phyloP scores from a whole-genome alignment of 352 stramenopile genomes.

The Bremia lactucae region DNA sequence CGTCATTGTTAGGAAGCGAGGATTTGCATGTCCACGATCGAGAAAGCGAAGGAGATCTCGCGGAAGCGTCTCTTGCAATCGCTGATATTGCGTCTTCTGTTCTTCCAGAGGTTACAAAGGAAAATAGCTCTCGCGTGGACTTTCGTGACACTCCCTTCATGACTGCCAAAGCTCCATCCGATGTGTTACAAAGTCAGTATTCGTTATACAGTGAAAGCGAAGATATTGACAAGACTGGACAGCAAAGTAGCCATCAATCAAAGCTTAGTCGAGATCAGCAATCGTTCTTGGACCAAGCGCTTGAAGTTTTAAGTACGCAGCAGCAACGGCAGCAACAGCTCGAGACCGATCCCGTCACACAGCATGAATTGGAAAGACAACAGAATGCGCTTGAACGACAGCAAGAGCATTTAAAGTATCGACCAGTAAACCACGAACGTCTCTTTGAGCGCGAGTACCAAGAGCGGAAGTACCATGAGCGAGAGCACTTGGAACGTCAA shows the following conservation, averaged over 20 bases:
- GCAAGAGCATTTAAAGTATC: slow-evolving; percentile 16
- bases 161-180: slow-evolving; percentile 3
- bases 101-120: slow-evolving; percentile 16
- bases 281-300: slow-evolving; percentile 32
- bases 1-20: slow-evolving; percentile 24
- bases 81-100: slow-evolving; percentile 29
- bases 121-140: slow-evolving; percentile 1
- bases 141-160: slow-evolving; percentile 12
- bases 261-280: slow-evolving; percentile 14
- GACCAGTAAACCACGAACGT: too few relatives aligned
- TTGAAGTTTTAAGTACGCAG: slow-evolving; percentile 36
- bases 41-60: slow-evolving; percentile 25
- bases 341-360: slow-evolving; percentile 11
- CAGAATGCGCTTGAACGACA: slow-evolving; percentile 15
- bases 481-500: slow-evolving; percentile 13
- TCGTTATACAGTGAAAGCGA: slow-evolving; percentile 9
- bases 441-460: slow-evolving; percentile 17
- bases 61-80: slow-evolving; percentile 25
- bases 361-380: slow-evolving; percentile 18
- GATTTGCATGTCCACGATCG: slow-evolving; percentile 21
- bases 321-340: slow-evolving; percentile 25
- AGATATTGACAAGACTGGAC: slow-evolving; percentile 1
- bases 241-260: neutral
- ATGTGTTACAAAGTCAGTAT: slow-evolving; percentile 5
- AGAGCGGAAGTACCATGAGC: slow-evolving; percentile 9